Percentiles rank a stretch among this genome's conserved stretches.
Conservation (phyloP, 1,284 basidiomycete genomes). For the Moniliophthora roreri region DNA sequence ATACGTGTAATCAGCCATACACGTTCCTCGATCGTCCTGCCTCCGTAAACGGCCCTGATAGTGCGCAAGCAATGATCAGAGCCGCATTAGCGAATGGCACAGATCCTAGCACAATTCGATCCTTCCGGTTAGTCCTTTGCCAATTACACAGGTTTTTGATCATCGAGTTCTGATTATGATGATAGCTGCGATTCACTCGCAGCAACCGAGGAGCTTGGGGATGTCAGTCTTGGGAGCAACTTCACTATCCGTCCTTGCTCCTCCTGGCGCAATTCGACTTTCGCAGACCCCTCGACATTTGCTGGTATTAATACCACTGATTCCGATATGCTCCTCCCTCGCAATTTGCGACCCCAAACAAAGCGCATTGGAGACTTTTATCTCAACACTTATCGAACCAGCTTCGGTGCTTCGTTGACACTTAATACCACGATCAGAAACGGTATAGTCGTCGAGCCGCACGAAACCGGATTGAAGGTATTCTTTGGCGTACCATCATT, state of each 20-base stretch:
- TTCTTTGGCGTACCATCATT: constrained; percentile 20
- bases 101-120: constrained; percentile 11
- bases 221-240: constrained; percentile 1
- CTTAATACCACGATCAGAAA: constrained; percentile 11
- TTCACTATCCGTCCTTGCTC: constrained; percentile 14
- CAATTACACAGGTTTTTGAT: neutral
- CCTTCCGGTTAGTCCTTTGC: constrained; percentile 12
- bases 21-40: constrained; percentile 7
- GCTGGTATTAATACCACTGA: constrained; percentile 19
- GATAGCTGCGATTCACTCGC: constrained; percentile 2
- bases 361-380: constrained; percentile 10
- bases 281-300: constrained; percentile 16
- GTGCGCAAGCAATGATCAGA: constrained; percentile 8
- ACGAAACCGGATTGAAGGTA: constrained; percentile 15
- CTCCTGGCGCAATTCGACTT: constrained; percentile 20
- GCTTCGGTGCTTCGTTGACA: constrained; percentile 7
- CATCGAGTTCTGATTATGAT: neutral
- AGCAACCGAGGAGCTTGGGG: neutral
- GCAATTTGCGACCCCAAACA: constrained; percentile 5
- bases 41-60: neutral
- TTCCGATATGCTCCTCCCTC: constrained; percentile 19
- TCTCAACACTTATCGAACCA: constrained; percentile 17
- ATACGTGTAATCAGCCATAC: constrained; percentile 1
- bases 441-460: constrained; percentile 18
- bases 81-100: constrained; percentile 16